Evolutionary conservation across 345 rosid genomes (phyloP).

Genomic region (Aegle marmelos): DNA sequence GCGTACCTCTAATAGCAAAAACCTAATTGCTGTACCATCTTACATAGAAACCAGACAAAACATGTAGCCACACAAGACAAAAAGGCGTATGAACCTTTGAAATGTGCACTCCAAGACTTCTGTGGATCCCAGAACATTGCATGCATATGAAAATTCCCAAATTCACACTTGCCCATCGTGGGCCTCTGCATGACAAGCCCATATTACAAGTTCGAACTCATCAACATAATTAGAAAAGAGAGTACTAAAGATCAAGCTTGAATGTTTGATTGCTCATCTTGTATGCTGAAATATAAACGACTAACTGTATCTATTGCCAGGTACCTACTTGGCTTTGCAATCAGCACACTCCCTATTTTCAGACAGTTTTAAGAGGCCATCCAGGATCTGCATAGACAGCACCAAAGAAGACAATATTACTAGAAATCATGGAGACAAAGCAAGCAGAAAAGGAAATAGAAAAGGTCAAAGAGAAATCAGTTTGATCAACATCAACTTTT

Average conservation of each 20-base stretch:
- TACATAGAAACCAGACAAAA: neutral
- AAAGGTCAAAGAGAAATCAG: neutral
- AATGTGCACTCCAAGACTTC: conserved; percentile 96
- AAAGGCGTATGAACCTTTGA: conserved; percentile 54
- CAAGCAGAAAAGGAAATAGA: neutral
- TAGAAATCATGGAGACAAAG: neutral
- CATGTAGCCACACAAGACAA: neutral
- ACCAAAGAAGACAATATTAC: neutral
- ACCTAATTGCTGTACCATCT: neutral
- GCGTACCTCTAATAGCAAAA: neutral
- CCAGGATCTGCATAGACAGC: conserved; percentile 60
- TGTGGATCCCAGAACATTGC: conserved; percentile 92
- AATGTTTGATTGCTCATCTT: neutral
- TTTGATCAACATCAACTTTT: neutral
- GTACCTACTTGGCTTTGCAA: conserved; percentile 85
- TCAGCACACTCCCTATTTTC: conserved; percentile 97
- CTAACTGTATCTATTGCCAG: neutral
- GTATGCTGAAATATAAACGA: neutral
- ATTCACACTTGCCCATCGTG: conserved; percentile 98
- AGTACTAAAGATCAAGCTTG: neutral
- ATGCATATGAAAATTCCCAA: conserved; percentile 96
- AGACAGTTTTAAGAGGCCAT: conserved; percentile 73
- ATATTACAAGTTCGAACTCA: conserved; percentile 6
- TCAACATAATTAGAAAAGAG: neutral
- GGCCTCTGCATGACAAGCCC: conserved; percentile 56